Percentiles rank a stretch among this genome's conserved stretches.
Conservation (phyloP, 768 basidiomycete genomes). For the Rhodotorula babjevae region DNA sequence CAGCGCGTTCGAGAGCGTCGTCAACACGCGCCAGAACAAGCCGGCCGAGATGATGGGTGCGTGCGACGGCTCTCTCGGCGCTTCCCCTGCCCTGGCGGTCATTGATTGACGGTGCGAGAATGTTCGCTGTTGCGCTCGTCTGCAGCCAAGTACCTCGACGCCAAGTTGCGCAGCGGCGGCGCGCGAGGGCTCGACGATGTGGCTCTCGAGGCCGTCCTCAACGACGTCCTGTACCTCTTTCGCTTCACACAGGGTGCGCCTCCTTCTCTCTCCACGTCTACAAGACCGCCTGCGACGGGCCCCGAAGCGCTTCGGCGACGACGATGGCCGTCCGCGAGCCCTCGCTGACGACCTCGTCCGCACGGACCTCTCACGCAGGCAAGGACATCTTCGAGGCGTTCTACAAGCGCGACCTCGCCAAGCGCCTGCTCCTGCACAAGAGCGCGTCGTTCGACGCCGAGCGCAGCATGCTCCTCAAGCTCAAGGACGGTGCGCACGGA, state of each 20-base stretch:
- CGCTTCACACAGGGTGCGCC: conserved; percentile 64
- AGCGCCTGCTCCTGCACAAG: conserved; percentile 73
- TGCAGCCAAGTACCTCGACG: conserved; percentile 79
- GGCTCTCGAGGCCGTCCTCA: conserved; percentile 61
- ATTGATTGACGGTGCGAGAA: conserved; percentile 62
- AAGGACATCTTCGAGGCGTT: conserved; percentile 92
- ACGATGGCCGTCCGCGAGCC: too few relatives aligned
- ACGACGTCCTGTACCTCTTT: conserved; percentile 68
- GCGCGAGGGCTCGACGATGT: conserved; percentile 64
- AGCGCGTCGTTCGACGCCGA: conserved; percentile 86
- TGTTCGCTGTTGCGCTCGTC: background rate
- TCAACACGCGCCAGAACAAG: conserved; percentile 63
- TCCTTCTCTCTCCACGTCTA: background rate
- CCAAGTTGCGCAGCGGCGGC: conserved; percentile 70
- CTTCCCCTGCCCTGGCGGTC: conserved; percentile 43
- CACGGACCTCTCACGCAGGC: conserved; percentile 49
- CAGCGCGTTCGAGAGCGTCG: conserved; percentile 73
- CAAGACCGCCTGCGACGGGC: too few relatives aligned
- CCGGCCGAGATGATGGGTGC: conserved; percentile 76
- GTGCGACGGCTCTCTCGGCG: background rate
- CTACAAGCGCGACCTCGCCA: conserved; percentile 82
- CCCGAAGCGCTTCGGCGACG: too few relatives aligned
- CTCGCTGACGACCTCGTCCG: background rate
- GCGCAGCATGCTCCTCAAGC: conserved; percentile 71
- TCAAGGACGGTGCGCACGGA: conserved; percentile 66